phyloP scores from a whole-genome alignment of 495 filamentous ascomycete genomes.

The Tuber magnatum region DNA sequence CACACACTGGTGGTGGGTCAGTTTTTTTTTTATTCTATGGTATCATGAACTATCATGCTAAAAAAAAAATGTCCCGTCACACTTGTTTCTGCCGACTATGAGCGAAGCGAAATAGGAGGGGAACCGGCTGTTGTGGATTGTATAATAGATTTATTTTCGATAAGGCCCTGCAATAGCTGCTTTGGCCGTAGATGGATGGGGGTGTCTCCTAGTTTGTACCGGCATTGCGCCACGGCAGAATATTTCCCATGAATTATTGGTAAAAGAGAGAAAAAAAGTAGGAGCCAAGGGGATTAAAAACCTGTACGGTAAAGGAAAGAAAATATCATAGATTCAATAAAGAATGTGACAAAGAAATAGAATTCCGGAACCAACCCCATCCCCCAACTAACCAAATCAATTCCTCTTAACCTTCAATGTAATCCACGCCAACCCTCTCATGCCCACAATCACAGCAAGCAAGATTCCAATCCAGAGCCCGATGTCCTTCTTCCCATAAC shows the following conservation, averaged over 20 bases:
- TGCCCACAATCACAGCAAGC: constrained; percentile 63
- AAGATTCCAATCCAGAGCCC: constrained; percentile 71
- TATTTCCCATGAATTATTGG: neutral
- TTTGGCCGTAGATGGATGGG: no score
- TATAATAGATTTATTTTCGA: no score
- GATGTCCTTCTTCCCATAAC: constrained; percentile 55
- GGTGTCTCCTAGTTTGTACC: no score
- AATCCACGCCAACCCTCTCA: constrained; percentile 54
- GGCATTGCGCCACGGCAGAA: neutral
- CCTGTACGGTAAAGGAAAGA: neutral
- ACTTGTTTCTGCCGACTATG: no score
- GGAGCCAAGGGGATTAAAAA: neutral
- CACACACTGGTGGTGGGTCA: no score
- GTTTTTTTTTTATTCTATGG: no score
- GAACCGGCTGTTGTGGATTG: no score
- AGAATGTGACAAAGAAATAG: neutral
- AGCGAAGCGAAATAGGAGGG: no score
- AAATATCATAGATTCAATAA: neutral
- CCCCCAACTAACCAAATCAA: neutral
- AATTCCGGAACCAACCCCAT: neutral
- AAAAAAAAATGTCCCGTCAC: no score
- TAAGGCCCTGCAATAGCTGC: no score
- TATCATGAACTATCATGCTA: no score
- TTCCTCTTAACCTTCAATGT: constrained; percentile 30
- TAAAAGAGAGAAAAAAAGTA: neutral